phyloP scores from a whole-genome alignment of 176 grass and related monocot species.

The Areca catechu region DNA sequence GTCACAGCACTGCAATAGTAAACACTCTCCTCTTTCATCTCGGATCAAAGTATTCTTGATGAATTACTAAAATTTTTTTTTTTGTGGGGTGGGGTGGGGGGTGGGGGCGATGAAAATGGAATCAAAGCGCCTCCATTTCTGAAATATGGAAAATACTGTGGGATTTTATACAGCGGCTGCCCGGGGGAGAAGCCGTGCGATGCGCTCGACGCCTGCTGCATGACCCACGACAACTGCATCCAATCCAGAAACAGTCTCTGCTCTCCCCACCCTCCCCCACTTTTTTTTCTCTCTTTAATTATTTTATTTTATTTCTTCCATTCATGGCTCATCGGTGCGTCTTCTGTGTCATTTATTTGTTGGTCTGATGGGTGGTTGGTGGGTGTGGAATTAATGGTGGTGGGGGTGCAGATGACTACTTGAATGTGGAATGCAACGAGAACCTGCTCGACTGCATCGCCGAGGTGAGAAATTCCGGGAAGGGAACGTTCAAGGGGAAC shows the following conservation, averaged over 20 bases:
- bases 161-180: conserved; percentile 89
- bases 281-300: not conserved
- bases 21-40: not conserved
- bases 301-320: not conserved
- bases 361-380: too few relatives aligned
- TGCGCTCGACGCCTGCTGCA: conserved; percentile 87
- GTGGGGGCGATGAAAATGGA: conserved; percentile 7
- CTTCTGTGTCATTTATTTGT: too few relatives aligned
- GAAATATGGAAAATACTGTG: conserved; percentile 95
- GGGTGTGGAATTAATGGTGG: too few relatives aligned
- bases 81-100: too few relatives aligned
- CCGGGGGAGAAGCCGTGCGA: conserved; percentile 87
- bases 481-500: conserved; percentile 58
- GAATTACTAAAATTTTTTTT: not conserved
- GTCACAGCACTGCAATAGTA: conserved; percentile 80
- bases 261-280: not conserved
- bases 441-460: conserved; percentile 55
- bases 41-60: too few relatives aligned
- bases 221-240: conserved; percentile 84
- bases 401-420: conserved; percentile 73
- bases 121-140: conserved; percentile 51
- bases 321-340: too few relatives aligned
- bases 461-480: conserved; percentile 26
- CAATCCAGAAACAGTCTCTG: conserved; percentile 50
- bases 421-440: conserved; percentile 71